Evolutionary conservation across 2,329 filamentous ascomycete genomes (phyloP), one percentile per base, ranked within the genome.

Genomic region (Paraphoma sp.): DNA sequence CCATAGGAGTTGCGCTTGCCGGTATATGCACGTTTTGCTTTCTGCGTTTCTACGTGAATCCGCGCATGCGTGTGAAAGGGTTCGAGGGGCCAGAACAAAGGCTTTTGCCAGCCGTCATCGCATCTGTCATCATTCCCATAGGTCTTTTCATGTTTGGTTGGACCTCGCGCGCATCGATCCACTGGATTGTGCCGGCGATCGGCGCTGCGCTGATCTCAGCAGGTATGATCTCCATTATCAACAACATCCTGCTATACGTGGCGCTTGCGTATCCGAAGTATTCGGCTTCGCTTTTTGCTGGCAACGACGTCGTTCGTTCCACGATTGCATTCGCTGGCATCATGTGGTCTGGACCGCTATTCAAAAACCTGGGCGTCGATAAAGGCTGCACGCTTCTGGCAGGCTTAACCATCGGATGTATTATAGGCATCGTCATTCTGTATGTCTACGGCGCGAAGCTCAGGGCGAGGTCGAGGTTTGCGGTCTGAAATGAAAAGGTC

Each of bases 41-140:
- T 93, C 96, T 84, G 87, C 85, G 62, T 87, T 93, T 78, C 93
- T 92, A 79, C 74, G 93, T 65, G 81, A 78, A 56, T 74, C 91
- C 56, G 81, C 81, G 12, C 59, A 79, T 43, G 83, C 87, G 74
- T 80, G 87, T 76, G 80, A 85, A 73, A 87, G 91, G 68, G 82
- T 85, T 62, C 87, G 91, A 11, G 86, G 90, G 1, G 84, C 92
- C 16, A 87, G 95, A 79, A 79, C 84, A 44, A 29, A 86, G 92
- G n/a, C 82, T 96, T 4, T 88, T 94, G 50, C 92, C 92, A 49
- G 95, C 95, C 10, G 71, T 79, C 47, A 65, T 72, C 29, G 77
- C 76, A 2, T 81, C 79, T n/a, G 80, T 79, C 70, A 85, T 87
- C 66, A 89, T 89, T 18, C 87, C 87, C 0, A 77, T 86, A 31